Base-by-base conservation (phyloP, 176 grass and related monocot genomes). In the Paspalum notatum region DNA sequence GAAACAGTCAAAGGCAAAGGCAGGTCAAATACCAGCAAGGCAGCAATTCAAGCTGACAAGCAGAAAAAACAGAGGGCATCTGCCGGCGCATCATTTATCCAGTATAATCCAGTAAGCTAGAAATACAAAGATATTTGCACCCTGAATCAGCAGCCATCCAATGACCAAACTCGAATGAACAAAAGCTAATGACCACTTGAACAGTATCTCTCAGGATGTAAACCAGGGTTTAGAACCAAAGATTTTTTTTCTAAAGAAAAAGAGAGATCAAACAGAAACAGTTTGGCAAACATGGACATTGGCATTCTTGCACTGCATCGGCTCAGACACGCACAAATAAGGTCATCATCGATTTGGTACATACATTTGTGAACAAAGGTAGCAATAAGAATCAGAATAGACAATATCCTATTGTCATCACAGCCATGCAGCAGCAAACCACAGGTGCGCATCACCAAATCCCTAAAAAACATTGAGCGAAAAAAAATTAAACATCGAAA, bases 251-350 rank as follows among this genome's bases (percentile, higher is more conserved):
- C n/a, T 0, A 8, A 48, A 56, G 38, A 24, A 18, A 17, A 11
- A 32, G 32, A 32, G 32, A 32, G 32, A 32, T 32, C 32, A 9
- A 62, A 12, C 17, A 14, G 14, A 56, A 48, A 39, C 59, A 57
- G 12, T 8, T 49, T 15, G 6, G 52, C 40, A 14, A 15, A 63
- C 6, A 79, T 38, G 15, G 27, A 53, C 11, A 3, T 1, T 32
- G 32, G 32, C 32, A 32, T 32, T n/a, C 51, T 59, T 59, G 49
- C 16, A 9, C 16, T 51, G 59, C n/a, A 20, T 66, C 8, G 71
- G 89, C 86, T 94, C 89, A 91, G 92, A 91, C 86, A 94, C 89
- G 89, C 86, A 91, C 83, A 91, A 91, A 91, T 88, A 65, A 83
- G 64, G 75, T 94, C 92, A 94, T 91, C 91, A 94, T 3, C 17